Conservation (phyloP, 148 eudicot genomes). For the Drosera capensis region DNA sequence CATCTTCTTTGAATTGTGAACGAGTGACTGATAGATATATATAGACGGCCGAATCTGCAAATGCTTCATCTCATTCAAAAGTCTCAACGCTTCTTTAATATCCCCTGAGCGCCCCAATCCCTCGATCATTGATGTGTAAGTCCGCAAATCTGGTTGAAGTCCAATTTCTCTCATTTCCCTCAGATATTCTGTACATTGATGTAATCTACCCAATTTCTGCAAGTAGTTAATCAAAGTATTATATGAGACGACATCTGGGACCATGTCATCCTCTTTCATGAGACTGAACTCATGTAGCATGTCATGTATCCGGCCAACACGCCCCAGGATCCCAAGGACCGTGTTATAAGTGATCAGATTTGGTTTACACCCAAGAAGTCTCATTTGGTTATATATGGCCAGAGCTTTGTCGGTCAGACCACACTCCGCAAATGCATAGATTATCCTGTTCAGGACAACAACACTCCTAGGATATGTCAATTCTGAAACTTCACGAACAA, state of each 20-base stretch:
- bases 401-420: constrained; percentile 49
- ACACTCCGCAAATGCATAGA: constrained; percentile 52
- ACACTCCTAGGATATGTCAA: constrained; percentile 29
- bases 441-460: constrained; percentile 50
- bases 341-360: constrained; percentile 74
- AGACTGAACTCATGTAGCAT: constrained; percentile 53
- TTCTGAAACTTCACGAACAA: constrained; percentile 39
- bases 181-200: constrained; percentile 25
- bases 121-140: constrained; percentile 70
- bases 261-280: constrained; percentile 43
- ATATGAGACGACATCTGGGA: constrained; percentile 58
- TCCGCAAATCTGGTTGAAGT: constrained; percentile 53
- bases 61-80: constrained; percentile 57
- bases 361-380: constrained; percentile 35
- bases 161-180: constrained; percentile 51
- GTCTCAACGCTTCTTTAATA: constrained; percentile 44
- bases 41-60: constrained; percentile 43
- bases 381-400: constrained; percentile 37
- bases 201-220: constrained; percentile 52
- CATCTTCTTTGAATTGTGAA: constrained; percentile 43
- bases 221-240: constrained; percentile 61
- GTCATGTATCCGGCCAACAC: constrained; percentile 46
- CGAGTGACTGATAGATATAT: constrained; percentile 57
- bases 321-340: constrained; percentile 56
- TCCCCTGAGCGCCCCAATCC: constrained; percentile 66